A percentile compares a stretch with the other conserved stretches of the same genome.
phyloP scores from a whole-genome alignment of 768 basidiomycete species.

The Tricholoma matsutake region DNA sequence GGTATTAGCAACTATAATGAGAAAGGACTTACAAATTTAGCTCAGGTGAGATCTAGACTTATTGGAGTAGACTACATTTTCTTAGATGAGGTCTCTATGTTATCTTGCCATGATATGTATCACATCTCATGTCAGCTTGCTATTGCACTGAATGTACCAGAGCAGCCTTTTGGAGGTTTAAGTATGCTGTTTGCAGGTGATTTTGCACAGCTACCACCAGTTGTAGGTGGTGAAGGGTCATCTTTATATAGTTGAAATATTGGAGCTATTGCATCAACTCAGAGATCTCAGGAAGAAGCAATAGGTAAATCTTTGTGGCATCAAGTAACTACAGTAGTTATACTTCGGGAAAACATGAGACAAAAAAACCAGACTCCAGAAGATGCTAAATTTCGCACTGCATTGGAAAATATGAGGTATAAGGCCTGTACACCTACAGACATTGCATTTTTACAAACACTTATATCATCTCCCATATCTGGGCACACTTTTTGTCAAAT shows the following conservation, averaged over 20 bases:
- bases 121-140: background rate
- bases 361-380: too few species aligned
- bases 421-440: too few species aligned
- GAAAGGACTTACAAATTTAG: too few species aligned
- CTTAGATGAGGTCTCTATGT: constrained; percentile 28
- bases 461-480: too few species aligned
- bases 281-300: background rate
- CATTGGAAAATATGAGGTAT: too few species aligned
- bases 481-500: too few species aligned
- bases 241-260: too few species aligned
- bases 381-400: too few species aligned
- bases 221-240: background rate
- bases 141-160: constrained; percentile 12
- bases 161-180: constrained; percentile 31
- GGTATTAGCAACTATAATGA: too few species aligned
- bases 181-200: constrained; percentile 16
- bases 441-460: too few species aligned
- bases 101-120: constrained; percentile 29
- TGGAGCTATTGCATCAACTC: background rate
- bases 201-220: constrained; percentile 1
- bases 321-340: too few species aligned
- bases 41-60: constrained; percentile 6
- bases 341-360: too few species aligned
- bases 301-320: constrained; percentile 18
- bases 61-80: constrained; percentile 32